Conservation (phyloP, 306 rosid species). For the Castanea crenata region DNA sequence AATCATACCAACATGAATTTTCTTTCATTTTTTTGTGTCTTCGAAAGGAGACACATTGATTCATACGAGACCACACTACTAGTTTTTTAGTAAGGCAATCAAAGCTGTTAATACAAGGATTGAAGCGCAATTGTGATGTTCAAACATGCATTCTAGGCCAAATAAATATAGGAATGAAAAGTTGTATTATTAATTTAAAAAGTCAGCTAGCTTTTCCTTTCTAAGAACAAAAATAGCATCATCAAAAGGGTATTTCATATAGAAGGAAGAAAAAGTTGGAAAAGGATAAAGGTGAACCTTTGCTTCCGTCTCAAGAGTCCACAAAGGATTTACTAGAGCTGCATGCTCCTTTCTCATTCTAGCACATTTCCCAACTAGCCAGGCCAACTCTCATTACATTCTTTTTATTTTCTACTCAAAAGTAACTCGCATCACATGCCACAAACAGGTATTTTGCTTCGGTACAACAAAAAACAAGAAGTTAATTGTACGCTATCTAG, state of each 20-base stretch:
- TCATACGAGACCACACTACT: background rate
- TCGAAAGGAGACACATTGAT: background rate
- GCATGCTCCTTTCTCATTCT: slow-evolving; percentile 2
- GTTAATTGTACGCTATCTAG: background rate
- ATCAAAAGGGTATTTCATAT: background rate
- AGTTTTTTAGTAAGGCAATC: background rate
- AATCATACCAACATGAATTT: background rate
- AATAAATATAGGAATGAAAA: background rate
- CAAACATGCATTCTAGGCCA: background rate
- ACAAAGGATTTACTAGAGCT: background rate
- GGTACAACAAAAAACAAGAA: background rate
- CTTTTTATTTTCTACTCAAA: background rate
- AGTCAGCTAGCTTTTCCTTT: slow-evolving; percentile 14
- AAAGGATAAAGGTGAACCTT: background rate
- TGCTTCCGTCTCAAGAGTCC: slow-evolving; percentile 18
- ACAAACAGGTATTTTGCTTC: background rate
- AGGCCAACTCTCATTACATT: background rate
- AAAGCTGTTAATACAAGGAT: background rate
- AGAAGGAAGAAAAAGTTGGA: background rate
- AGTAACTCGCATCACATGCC: background rate
- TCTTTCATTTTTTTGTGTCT: background rate
- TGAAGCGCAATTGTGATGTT: slow-evolving; percentile 2
- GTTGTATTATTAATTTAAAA: background rate
- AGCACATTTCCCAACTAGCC: slow-evolving; percentile 20
- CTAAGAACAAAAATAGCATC: background rate